Evolutionary conservation across 2,329 filamentous ascomycete species (phyloP).

Genomic region (Ceratocystis diversiconidia): DNA sequence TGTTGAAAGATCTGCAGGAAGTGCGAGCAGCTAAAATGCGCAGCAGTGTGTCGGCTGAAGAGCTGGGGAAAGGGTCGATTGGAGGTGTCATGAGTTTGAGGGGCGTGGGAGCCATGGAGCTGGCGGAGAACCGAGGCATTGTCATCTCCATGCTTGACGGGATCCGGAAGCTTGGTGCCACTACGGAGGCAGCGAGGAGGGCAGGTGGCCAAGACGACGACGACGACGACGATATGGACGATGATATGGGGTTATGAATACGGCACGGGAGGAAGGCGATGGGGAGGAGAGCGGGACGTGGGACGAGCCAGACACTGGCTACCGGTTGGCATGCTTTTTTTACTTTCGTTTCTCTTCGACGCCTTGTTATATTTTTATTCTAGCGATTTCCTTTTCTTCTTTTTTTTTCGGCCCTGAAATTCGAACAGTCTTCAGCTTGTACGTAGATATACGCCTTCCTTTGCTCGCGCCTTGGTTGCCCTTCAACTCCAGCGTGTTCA

Average conservation of each 20-base stretch:
- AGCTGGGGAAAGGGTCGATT: slow-evolving; percentile 39
- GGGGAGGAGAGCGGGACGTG: not conserved
- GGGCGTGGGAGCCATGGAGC: slow-evolving; percentile 84
- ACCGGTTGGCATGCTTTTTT: no score
- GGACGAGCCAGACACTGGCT: no score
- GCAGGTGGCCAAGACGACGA: slow-evolving; percentile 61
- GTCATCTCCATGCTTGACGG: slow-evolving; percentile 78
- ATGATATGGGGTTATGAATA: slow-evolving; percentile 12
- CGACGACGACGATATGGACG: slow-evolving; percentile 38
- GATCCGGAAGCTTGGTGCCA: slow-evolving; percentile 67
- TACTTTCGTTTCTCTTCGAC: no score
- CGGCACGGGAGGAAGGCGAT: not conserved
- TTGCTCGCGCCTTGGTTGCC: no score
- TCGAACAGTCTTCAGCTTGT: no score
- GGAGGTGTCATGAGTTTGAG: slow-evolving; percentile 54
- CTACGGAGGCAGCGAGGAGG: slow-evolving; percentile 59
- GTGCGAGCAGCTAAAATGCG: slow-evolving; percentile 82
- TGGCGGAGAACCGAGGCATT: slow-evolving; percentile 74
- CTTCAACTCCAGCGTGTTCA: no score
- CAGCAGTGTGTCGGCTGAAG: slow-evolving; percentile 55
- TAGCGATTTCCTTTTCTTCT: no score
- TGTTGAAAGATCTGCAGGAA: slow-evolving; percentile 72
- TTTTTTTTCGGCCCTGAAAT: no score
- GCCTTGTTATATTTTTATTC: no score
- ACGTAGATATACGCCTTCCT: no score